A percentile compares a stretch with the other conserved stretches of the same genome.
Evolutionary conservation across 148 eudicot genomes (phyloP).

Genomic region (Vaccinium myrtillus): DNA sequence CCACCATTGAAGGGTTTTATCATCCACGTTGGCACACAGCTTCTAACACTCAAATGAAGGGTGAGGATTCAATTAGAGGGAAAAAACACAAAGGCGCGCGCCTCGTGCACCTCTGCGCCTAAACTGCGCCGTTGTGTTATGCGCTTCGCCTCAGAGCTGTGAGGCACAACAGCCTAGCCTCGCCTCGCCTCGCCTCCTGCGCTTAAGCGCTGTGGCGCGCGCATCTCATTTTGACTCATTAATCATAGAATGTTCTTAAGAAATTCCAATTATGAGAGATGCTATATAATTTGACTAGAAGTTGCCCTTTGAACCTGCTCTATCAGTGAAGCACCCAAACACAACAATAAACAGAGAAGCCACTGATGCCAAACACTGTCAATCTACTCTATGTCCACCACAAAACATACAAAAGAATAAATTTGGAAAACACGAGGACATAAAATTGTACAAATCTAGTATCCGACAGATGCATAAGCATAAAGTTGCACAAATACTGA

Average conservation of each 20-base stretch:
- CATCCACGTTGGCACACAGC: too few relatives aligned
- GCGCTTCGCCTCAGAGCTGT: too few relatives aligned
- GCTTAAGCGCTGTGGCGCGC: too few relatives aligned
- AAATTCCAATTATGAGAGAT: background rate
- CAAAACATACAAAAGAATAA: background rate
- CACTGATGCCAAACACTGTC: background rate
- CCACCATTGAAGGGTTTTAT: too few relatives aligned
- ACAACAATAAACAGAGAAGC: background rate
- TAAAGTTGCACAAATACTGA: background rate
- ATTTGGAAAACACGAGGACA: background rate
- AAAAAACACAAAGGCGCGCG: too few relatives aligned
- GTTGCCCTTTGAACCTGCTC: background rate
- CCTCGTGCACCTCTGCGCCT: too few relatives aligned
- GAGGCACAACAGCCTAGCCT: too few relatives aligned
- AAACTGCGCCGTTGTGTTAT: too few relatives aligned
- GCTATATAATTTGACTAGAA: background rate
- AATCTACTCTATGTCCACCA: background rate
- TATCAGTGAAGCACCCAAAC: background rate
- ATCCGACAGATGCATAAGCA: background rate
- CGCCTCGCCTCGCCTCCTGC: too few relatives aligned
- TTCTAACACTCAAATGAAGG: too few relatives aligned
- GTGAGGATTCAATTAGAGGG: too few relatives aligned
- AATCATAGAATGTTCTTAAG: background rate
- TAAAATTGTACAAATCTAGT: too few relatives aligned
- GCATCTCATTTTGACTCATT: background rate